phyloP scores from a whole-genome alignment of 2,329 filamentous ascomycete genomes.

The Cordyceps militaris region DNA sequence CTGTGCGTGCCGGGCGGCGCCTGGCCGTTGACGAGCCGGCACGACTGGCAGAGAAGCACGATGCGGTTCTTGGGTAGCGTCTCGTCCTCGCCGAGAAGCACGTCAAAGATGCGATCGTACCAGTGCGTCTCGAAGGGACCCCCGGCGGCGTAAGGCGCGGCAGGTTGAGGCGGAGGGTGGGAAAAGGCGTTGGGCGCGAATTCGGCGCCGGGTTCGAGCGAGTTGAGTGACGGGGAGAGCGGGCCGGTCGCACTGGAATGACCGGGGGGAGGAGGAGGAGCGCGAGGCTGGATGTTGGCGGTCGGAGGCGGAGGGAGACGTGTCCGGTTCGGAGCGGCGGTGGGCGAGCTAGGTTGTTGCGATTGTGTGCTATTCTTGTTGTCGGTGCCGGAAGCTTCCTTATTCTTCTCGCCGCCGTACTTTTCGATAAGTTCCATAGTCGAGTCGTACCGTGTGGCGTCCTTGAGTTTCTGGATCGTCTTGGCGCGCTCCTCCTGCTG shows the following conservation, averaged over 20 bases:
- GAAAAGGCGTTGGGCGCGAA: conserved; percentile 69
- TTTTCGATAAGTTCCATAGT: conserved; percentile 91
- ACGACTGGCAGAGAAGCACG: conserved; percentile 74
- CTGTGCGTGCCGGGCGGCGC: conserved; percentile 78
- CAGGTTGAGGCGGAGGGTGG: conserved; percentile 19
- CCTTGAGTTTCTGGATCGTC: conserved; percentile 91
- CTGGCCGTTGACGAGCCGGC: conserved; percentile 88
- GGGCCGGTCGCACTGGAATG: not conserved
- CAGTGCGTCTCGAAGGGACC: conserved; percentile 52
- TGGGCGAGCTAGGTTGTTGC: conserved; percentile 18
- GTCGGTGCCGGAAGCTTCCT: conserved; percentile 25
- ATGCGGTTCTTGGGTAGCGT: conserved; percentile 85
- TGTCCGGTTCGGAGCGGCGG: conserved; percentile 31
- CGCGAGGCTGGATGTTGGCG: conserved; percentile 50
- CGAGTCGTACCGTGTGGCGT: conserved; percentile 91
- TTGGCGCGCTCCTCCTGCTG: conserved; percentile 72
- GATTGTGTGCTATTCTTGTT: conserved; percentile 16
- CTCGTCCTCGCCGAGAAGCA: conserved; percentile 91
- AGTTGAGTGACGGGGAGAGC: conserved; percentile 18
- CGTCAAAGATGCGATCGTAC: conserved; percentile 92
- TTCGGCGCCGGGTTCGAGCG: conserved; percentile 46
- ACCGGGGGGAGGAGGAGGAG: conserved; percentile 23
- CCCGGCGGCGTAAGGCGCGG: conserved; percentile 10
- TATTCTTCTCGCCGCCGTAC: conserved; percentile 65
- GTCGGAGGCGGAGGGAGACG: conserved; percentile 52